Base-by-base conservation (phyloP, 2,329 filamentous ascomycete species). In the Alternaria dauci region DNA sequence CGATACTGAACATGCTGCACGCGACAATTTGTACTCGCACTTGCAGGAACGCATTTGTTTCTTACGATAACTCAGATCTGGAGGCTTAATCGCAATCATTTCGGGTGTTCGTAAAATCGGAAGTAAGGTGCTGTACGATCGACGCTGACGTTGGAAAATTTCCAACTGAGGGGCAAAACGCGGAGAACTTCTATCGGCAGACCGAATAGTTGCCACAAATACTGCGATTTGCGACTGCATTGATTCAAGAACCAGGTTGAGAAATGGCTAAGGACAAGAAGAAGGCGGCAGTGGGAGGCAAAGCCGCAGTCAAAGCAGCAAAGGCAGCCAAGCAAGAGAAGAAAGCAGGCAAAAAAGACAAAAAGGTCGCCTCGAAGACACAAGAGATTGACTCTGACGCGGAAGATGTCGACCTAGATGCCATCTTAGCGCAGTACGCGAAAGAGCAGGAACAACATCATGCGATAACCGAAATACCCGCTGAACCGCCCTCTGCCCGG, bases 321-420 rank as follows among this genome's bases (percentile, higher is more conserved):
- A 81, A 82, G 55, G 84, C 85, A 5, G 83, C 84, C n/a, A 96
- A 96, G 81, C 91, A 95, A 78, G 90, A 91, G 75, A 95, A 91
- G 79, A 97, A 97, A 77, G 90, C 90, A 28, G 81, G 83, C 30
- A 83, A 87, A 68, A 86, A 86, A 60, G 93, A 95, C 72, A 96
- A 96, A 78, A 96, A 93, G 79, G 84, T 86, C 71, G 93, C 94
- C 71, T 82, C 78, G 52, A 91, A 91, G 78, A 83, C 84, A 14
- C 87, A 91, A 68, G 82, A 92, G 77, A 90, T 91, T 28, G 94
- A 94, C 77, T 94, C 92, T 75, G 94, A 97, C 76, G 92, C 86
- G 48, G 94, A 98, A 77, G 94, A 97, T 71, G 89, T 95, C 14
- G 95, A 98, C 79, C 86, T 99, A 38, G 95, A 99, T 75, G 89